Percentiles rank a stretch among this genome's conserved stretches.
phyloP scores from a whole-genome alignment of 805 yeast genomes.

The Wickerhamomyces strasburgensis region DNA sequence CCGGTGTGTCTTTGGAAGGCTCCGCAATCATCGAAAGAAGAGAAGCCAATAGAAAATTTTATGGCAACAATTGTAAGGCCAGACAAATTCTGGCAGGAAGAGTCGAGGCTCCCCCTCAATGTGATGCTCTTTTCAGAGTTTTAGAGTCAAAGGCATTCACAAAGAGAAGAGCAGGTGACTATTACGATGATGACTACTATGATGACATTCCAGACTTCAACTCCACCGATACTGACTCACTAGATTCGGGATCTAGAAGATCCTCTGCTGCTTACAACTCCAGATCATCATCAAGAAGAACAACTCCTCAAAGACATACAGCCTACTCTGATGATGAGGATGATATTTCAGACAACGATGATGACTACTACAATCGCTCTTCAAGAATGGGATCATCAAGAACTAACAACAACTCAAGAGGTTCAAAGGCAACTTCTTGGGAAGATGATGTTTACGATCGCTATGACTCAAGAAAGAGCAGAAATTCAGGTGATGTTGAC shows the following conservation, averaged over 20 bases:
- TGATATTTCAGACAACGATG: slow-evolving; percentile 34
- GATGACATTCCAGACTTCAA: slow-evolving; percentile 49
- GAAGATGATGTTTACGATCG: slow-evolving; percentile 83
- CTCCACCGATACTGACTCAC: slow-evolving; percentile 21
- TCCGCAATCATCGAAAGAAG: slow-evolving; percentile 95
- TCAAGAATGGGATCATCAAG: slow-evolving; percentile 10
- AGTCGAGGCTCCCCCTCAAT: slow-evolving; percentile 89
- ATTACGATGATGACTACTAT: slow-evolving; percentile 57
- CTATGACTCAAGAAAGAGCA: slow-evolving; percentile 25
- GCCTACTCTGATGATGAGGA: slow-evolving; percentile 28
- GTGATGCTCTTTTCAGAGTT: slow-evolving; percentile 81
- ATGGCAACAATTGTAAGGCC: slow-evolving; percentile 87
- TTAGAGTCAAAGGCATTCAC: slow-evolving; percentile 81
- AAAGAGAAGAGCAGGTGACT: slow-evolving; percentile 40
- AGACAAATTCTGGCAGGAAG: slow-evolving; percentile 76
- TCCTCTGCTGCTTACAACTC: slow-evolving; percentile 9
- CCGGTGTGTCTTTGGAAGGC: slow-evolving; percentile 96
- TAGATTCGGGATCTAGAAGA: slow-evolving; percentile 28
- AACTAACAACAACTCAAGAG: not conserved
- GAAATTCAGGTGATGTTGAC: slow-evolving; percentile 27
- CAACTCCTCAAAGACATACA: slow-evolving; percentile 8
- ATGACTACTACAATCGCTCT: slow-evolving; percentile 35
- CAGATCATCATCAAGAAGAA: slow-evolving; percentile 18
- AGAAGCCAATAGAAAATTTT: slow-evolving; percentile 93
- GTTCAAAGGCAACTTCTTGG: slow-evolving; percentile 51